Percentiles rank a stretch among this genome's conserved stretches.
phyloP scores from a whole-genome alignment of 139 green algal genomes.

The Picochlorum sp. region DNA sequence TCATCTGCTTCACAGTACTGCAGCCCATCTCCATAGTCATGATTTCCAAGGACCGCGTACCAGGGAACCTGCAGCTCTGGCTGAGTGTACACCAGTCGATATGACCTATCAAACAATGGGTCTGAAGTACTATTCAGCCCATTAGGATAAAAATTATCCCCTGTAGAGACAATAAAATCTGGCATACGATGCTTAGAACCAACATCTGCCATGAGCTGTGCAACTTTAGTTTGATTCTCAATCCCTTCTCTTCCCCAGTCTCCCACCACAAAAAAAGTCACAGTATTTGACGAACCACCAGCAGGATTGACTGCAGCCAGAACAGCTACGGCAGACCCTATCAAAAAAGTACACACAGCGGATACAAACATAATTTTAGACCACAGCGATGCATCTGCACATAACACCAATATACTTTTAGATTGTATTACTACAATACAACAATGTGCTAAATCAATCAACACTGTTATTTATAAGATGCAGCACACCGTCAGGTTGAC shows the following conservation, averaged over 20 bases:
- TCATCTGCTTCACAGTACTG: background rate
- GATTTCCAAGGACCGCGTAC: conserved; percentile 48
- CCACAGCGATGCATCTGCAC: background rate
- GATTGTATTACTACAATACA: too few species aligned
- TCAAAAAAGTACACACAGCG: background rate
- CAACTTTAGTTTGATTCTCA: conserved; percentile 36
- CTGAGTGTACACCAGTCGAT: background rate
- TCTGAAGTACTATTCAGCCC: conserved; percentile 9
- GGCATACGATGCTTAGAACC: conserved; percentile 13
- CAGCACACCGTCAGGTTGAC: too few species aligned
- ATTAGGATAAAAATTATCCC: conserved; percentile 45
- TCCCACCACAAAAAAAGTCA: conserved; percentile 9
- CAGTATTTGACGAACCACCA: background rate
- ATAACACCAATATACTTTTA: too few species aligned
- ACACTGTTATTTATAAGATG: too few species aligned
- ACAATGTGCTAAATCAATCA: too few species aligned
- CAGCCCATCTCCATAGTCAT: conserved; percentile 18
- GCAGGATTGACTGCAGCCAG: background rate
- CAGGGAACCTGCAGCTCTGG: conserved; percentile 30
- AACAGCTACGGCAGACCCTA: background rate
- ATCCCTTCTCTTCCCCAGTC: conserved; percentile 53
- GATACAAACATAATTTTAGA: background rate
- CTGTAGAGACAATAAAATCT: conserved; percentile 47
- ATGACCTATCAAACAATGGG: conserved; percentile 3
- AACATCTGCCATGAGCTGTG: conserved; percentile 37